Evolutionary conservation across 805 yeast genomes (phyloP), one percentile per base, ranked within the genome.

Genomic region (Spathaspora sp.): DNA sequence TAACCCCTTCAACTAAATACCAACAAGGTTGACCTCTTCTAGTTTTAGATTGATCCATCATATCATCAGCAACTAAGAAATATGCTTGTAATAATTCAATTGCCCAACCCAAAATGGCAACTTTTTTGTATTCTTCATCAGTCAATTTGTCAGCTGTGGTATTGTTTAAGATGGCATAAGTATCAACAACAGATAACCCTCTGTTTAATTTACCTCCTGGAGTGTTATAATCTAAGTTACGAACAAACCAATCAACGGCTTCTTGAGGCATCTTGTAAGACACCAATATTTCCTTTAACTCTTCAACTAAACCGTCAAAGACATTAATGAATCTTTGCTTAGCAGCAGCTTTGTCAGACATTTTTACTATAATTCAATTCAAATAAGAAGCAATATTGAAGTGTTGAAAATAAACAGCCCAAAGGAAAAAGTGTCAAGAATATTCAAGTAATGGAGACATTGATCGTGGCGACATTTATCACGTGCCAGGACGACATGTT

Each of bases 11-110:
- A 35, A 74, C 80, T 65, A 79, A 83, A 77, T 91, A 94, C 99
- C 99, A 94, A 73, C 99, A 94, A 58, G 97, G 94, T 73, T 93
- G 97, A 54, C 97, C 99, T 70, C 99, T 86, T 79, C 99, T 88
- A 42, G 99, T 94, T 69, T 89, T 87, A 32, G 97, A 88, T 60
- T 84, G 83, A 70, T 94, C 99, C 99, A 94, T 94, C 84, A 94
- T 94, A 68, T 94, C 99, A 69, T 94, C 99, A 31, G 98, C 96
- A 52, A 94, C 98, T 63, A 94, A 79, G 78, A 94, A 94, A 69
- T 89, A 94, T 1, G 97, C 98, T 74, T 93, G 99, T 60, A 93
- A 78, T 58, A 94, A 79, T 75, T 94, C 99, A 60, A 94, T 83
- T 60, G 90, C 79, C 99, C 99, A 94, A 19, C 99, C 99, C 58